A percentile compares a stretch with the other conserved stretches of the same genome.
These are phyloP conservation scores for Barnettozyma pratensis DNA, from an alignment of 805 yeast species.

Conservation along the genomic window DNA sequence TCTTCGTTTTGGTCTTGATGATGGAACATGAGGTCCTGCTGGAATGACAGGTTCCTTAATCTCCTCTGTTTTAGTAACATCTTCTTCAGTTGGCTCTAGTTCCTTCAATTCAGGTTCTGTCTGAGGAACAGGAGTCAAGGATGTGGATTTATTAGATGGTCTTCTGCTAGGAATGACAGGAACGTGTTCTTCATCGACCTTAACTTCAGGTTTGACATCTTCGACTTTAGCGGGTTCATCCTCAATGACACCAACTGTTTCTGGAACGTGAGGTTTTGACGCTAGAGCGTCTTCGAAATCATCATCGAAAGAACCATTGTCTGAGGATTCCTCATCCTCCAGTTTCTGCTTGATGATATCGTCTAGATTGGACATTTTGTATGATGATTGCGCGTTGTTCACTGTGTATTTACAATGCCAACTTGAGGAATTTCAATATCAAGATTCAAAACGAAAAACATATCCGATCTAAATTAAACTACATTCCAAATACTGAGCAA, in stretches of 20 bases:
- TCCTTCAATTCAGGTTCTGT: not conserved
- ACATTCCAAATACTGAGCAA: not conserved
- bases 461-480: not conserved
- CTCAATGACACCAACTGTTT: not conserved
- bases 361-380: constrained; percentile 1
- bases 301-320: constrained; percentile 1
- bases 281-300: not conserved
- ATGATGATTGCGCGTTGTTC: not conserved
- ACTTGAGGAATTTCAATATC: no score
- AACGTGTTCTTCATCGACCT: not conserved
- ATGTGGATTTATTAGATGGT: no score
- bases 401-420: no score
- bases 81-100: not conserved
- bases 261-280: not conserved
- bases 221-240: not conserved
- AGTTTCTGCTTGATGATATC: constrained; percentile 2
- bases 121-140: no score
- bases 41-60: constrained; percentile 9
- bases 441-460: not conserved
- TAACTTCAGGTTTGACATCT: not conserved
- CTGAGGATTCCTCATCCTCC: constrained; percentile 1
- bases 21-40: constrained; percentile 7
- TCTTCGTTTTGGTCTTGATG: constrained; percentile 13
- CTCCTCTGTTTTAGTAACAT: not conserved
- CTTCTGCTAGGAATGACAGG: no score